Conservation (phyloP, 345 rosid species). For the Boechera stricta region DNA sequence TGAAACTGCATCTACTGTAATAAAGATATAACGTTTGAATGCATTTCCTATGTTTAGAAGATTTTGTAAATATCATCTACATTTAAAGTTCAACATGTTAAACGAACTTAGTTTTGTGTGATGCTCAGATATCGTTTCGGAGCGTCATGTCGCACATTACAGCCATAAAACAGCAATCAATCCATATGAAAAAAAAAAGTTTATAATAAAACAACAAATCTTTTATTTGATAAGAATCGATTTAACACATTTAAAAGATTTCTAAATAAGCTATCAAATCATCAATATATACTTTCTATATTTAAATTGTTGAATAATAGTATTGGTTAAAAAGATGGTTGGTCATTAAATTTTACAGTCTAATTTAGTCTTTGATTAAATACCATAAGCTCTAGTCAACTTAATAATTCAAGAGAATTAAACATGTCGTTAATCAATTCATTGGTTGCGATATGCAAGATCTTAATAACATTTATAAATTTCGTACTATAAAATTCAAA, state of each 20-base stretch:
- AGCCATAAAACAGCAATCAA: not conserved
- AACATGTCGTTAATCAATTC: conserved; percentile 18
- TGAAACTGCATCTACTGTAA: not conserved
- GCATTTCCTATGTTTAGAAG: too few relatives aligned
- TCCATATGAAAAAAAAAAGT: not conserved
- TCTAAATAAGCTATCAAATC: conserved; percentile 3
- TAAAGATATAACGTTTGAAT: too few relatives aligned
- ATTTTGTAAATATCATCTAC: not conserved
- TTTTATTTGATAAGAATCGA: too few relatives aligned
- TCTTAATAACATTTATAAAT: conserved; percentile 18
- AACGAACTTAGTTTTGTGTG: conserved; percentile 11
- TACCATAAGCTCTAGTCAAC: conserved; percentile 38
- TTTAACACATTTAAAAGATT: not conserved
- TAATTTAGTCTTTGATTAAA: not conserved
- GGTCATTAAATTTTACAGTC: not conserved
- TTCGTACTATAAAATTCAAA: not conserved
- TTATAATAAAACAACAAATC: too few relatives aligned
- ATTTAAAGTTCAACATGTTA: not conserved
- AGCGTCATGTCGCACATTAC: conserved; percentile 20
- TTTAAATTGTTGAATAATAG: conserved; percentile 9
- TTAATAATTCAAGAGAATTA: conserved; percentile 41
- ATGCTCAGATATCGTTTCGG: conserved; percentile 13
- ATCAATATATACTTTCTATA: not conserved
- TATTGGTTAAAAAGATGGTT: not conserved
- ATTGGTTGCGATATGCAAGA: conserved; percentile 40